These are phyloP conservation scores for Nothopassalora personata DNA, from an alignment of 2,329 filamentous ascomycete species.

Conservation along the genomic window DNA sequence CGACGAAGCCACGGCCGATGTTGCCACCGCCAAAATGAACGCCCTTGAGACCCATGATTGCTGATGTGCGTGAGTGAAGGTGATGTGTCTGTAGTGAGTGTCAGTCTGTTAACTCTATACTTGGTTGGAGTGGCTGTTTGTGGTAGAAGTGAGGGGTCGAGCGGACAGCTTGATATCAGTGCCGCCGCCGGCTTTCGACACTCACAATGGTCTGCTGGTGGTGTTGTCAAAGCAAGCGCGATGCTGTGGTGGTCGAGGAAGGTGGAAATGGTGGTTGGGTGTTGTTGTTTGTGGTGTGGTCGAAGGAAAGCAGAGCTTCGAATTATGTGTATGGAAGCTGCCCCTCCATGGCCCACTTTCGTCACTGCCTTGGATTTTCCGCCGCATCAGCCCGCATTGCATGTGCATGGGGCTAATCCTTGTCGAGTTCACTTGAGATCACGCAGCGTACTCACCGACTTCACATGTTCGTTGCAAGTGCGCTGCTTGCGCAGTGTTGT, in stretches of 20 bases:
- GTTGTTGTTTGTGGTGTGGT: neutral
- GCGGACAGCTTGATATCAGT: neutral
- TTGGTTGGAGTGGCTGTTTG: neutral
- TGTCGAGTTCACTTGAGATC: neutral
- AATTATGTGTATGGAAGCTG: neutral
- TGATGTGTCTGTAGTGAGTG: neutral
- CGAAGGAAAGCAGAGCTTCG: neutral
- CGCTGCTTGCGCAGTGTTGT: neutral
- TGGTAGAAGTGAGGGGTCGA: neutral
- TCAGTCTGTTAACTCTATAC: neutral
- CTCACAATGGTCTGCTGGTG: neutral
- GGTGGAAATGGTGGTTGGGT: neutral
- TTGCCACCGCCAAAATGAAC: slow-evolving; percentile 51
- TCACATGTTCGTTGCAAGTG: neutral
- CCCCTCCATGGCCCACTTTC: neutral
- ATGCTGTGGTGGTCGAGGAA: neutral
- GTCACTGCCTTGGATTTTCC: neutral
- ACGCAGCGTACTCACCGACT: neutral
- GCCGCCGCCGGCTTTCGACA: neutral
- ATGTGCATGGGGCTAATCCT: neutral
- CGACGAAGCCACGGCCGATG: slow-evolving; percentile 65
- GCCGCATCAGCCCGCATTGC: neutral
- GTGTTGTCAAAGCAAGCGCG: neutral
- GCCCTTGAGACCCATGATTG: slow-evolving; percentile 40
- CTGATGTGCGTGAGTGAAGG: slow-evolving; percentile 10